Base-by-base conservation (phyloP, 2,329 filamentous ascomycete species). In the Aspergillus sp. region DNA sequence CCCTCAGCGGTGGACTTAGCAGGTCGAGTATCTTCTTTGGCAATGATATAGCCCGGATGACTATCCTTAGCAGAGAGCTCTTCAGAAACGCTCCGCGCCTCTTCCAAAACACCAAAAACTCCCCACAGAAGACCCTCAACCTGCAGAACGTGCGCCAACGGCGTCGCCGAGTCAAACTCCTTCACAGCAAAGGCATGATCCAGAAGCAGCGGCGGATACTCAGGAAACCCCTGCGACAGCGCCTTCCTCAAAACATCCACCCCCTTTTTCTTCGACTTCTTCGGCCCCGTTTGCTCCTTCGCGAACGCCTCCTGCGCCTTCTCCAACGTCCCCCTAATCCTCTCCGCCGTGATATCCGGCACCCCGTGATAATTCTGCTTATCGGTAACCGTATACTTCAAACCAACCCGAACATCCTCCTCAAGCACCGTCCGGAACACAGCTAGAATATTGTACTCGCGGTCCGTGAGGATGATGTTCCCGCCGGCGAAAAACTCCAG, bases 401-500 rank as follows among this genome's bases (percentile, higher is more conserved):
- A 66, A 0, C 91, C 91, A 3, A 88, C 75, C 38, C 86, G 78
- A 46, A 94, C 82, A 38, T 87, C 83, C 61, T 95, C 90, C 61
- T 95, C 87, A 4, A 82, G 74, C 1, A 97, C 91, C 53, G 86
- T 84, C 47, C 93, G 82, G 56, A 93, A 74, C 17, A 98, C 72
- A 0, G 86, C 83, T 32, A 97, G 67, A 47, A 97, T 90, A 53
- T 85, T 93, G 45, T 90, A 74, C 20, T 94, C 84, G 44, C 78
- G 79, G 63, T 97, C 90, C 2, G 93, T 95, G 46, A 98, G 76
- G 52, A 98, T 88, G 51, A 98, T 85, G 64, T 98, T 98, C 41
- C 93, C 93, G 45, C 88, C 87, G 1, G 93, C 91, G 65, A 95
- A 98, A 72, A 98, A 98, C 70, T 98, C 93, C 23, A 98, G 74